Evolutionary conservation across 2,329 filamentous ascomycete genomes (phyloP), one percentile per base, ranked within the genome.

Genomic region (Colletotrichum sp.): DNA sequence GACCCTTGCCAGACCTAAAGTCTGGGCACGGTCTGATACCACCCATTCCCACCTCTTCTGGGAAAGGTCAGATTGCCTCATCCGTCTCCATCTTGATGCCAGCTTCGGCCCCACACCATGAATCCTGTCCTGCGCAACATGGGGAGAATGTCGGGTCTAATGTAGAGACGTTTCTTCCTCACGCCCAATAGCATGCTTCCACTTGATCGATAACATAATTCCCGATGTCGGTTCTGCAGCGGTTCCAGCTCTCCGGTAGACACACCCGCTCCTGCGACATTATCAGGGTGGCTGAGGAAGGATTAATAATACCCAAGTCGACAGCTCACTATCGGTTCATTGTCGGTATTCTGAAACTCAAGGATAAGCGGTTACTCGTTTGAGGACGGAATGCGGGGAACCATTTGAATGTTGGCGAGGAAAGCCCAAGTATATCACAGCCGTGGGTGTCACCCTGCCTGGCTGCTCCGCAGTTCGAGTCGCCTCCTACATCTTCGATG

Each of bases 191-290:
- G 0, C 0, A 11, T 43, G 38, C 5, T n/a, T 8, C 16, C 18
- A 38, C 8, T 43, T 11, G 5, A 0, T 0, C 36, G 36, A n/a
- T 43, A 43, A n/a, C 2, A n/a, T n/a, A 6, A 3, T 6, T 0
- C 38, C 38, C 38, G 38, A 43, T 43, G 9, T 43, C 38, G 38
- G 38, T 43, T 8, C 36, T 38, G 36, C 36, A 18, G 38, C n/a
- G 0, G 18, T 43, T 43, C 38, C 9, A 43, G 38, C 38, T 11
- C 38, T 43, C 1, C 5, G 9, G 38, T n/a, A 43, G 18, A n/a
- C 5, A 43, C 38, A 43, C 38, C 16, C 1, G 1, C 1, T 43
- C 38, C 2, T 43, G 38, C 18, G 8, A 43, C 5, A n/a, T 0
- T 0, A 43, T 9, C 38, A n/a, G 38, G 38, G 5, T 43, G 38